These are phyloP conservation scores for Mucor racemosus DNA, from an alignment of 371 early-diverging fungal species.

Conservation along the genomic window DNA sequence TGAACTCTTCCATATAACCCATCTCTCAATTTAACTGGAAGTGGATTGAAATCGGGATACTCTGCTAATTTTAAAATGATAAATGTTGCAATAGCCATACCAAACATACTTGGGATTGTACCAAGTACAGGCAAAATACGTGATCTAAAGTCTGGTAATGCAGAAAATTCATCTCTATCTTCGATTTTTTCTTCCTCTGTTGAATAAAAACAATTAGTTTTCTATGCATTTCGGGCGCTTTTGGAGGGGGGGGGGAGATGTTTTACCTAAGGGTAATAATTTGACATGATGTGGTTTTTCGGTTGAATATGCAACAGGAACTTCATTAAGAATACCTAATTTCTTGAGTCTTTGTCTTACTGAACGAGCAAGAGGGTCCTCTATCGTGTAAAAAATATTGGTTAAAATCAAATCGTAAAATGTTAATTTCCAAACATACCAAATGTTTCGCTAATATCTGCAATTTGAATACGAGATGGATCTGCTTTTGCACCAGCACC, in stretches of 20 bases:
- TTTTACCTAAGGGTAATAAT: constrained; percentile 69
- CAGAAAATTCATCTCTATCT: constrained; percentile 87
- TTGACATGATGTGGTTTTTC: constrained; percentile 88
- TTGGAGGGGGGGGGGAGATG: background rate
- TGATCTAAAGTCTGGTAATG: constrained; percentile 87
- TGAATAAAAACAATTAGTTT: background rate
- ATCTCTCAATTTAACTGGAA: constrained; percentile 81
- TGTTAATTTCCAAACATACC: constrained; percentile 43
- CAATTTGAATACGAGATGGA: constrained; percentile 91
- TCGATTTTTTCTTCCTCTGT: constrained; percentile 78
- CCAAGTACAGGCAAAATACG: constrained; percentile 88
- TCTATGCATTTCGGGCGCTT: background rate
- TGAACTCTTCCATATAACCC: constrained; percentile 75
- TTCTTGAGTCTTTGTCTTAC: constrained; percentile 78
- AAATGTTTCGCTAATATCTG: constrained; percentile 91
- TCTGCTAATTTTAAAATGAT: constrained; percentile 81
- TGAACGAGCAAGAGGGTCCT: constrained; percentile 91
- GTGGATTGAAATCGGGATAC: constrained; percentile 75
- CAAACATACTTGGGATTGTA: constrained; percentile 94
- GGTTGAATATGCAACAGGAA: constrained; percentile 91
- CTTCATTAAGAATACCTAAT: constrained; percentile 71
- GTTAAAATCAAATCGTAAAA: background rate
- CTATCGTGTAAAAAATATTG: constrained; percentile 38
- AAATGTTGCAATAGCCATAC: constrained; percentile 88
- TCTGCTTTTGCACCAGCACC: constrained; percentile 96